These are phyloP conservation scores for Pseudocercospora fuligena DNA, from an alignment of 2,329 filamentous ascomycete species.

Conservation along the genomic window DNA sequence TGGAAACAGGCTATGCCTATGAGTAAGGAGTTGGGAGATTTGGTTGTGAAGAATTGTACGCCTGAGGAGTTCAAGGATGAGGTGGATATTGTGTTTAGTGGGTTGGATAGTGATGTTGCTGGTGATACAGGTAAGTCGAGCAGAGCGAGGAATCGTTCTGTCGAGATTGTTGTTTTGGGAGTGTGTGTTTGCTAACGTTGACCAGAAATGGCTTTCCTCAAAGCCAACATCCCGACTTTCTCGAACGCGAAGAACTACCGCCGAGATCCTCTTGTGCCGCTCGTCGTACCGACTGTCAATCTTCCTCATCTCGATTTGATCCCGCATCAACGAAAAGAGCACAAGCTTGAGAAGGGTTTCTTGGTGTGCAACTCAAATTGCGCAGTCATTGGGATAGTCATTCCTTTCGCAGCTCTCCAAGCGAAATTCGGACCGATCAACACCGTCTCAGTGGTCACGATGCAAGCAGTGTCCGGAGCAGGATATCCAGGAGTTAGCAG, in stretches of 20 bases:
- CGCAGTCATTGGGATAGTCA: constrained; percentile 93
- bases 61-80: constrained; percentile 84
- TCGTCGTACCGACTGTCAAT: constrained; percentile 96
- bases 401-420: constrained; percentile 90
- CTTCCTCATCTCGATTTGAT: constrained; percentile 84
- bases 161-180: no score
- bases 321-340: constrained; percentile 79
- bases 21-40: constrained; percentile 72
- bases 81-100: constrained; percentile 84
- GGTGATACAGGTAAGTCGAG: constrained; percentile 74
- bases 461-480: constrained; percentile 92
- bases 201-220: constrained; percentile 86
- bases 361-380: constrained; percentile 98
- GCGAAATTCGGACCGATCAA: constrained; percentile 79
- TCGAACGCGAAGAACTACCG: constrained; percentile 99
- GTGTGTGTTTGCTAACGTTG: constrained; percentile 14
- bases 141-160: no score
- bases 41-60: constrained; percentile 84
- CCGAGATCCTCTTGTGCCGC: constrained; percentile 83
- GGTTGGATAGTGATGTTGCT: constrained; percentile 89
- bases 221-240: constrained; percentile 87
- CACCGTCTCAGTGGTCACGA: constrained; percentile 83
- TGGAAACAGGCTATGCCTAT: constrained; percentile 94
- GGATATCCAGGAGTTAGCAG: constrained; percentile 87
- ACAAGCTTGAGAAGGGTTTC: constrained; percentile 80